Percentiles rank a stretch among this genome's conserved stretches.
Evolutionary conservation across 805 yeast species (phyloP).

Genomic region (Candida chilensis): DNA sequence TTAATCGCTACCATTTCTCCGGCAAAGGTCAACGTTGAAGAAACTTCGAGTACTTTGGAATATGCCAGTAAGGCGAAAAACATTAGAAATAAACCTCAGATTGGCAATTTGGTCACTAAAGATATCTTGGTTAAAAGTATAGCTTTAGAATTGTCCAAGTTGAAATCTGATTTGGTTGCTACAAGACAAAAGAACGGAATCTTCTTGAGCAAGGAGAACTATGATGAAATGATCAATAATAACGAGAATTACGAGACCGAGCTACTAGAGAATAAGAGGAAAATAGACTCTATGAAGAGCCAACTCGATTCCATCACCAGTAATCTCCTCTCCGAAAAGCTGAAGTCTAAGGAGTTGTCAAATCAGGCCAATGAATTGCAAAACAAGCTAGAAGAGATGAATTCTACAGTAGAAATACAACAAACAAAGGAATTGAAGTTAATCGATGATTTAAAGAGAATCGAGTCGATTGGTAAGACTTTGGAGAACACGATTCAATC

Average conservation of each 20-base stretch:
- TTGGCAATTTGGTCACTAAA: slow-evolving; percentile 33
- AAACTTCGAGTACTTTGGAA: slow-evolving; percentile 43
- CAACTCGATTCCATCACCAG: slow-evolving; percentile 19
- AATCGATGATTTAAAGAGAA: slow-evolving; percentile 13
- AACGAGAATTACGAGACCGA: slow-evolving; percentile 41
- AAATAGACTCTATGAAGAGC: slow-evolving; percentile 24
- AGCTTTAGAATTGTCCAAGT: slow-evolving; percentile 31
- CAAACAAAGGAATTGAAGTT: slow-evolving; percentile 17
- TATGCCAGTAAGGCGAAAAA: slow-evolving; percentile 13
- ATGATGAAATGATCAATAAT: slow-evolving; percentile 39
- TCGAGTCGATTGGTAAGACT: neutral
- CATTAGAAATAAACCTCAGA: slow-evolving; percentile 32
- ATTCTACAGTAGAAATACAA: slow-evolving; percentile 16
- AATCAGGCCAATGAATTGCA: slow-evolving; percentile 8
- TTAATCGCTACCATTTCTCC: slow-evolving; percentile 37
- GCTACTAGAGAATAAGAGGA: slow-evolving; percentile 33
- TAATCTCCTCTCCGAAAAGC: slow-evolving; percentile 7
- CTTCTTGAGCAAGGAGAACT: slow-evolving; percentile 51
- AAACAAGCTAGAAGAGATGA: slow-evolving; percentile 12
- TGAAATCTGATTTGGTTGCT: slow-evolving; percentile 47
- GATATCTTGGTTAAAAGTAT: slow-evolving; percentile 34
- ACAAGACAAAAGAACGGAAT: slow-evolving; percentile 59
- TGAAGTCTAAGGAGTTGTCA: slow-evolving; percentile 10
- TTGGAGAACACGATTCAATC: neutral
- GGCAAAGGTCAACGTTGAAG: slow-evolving; percentile 33